phyloP scores from a whole-genome alignment of 768 basidiomycete species.

The Tylopilus rubrobrunneus region DNA sequence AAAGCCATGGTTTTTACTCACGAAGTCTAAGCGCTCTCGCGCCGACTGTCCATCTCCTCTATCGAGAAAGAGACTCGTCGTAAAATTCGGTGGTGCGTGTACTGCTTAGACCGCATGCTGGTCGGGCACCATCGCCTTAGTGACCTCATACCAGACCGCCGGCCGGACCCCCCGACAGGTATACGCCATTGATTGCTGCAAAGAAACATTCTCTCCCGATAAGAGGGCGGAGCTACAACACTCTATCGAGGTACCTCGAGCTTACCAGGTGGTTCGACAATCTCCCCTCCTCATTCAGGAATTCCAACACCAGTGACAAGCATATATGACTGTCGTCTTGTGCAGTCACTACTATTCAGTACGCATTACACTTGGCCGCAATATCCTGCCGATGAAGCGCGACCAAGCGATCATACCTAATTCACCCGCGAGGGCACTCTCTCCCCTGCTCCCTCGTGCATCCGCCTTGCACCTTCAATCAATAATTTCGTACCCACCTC shows the following conservation, averaged over 20 bases:
- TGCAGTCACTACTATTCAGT: constrained; percentile 90
- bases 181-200: constrained; percentile 76
- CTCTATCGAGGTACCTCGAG: constrained; percentile 71
- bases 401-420: constrained; percentile 66
- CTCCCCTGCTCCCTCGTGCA: constrained; percentile 77
- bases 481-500: constrained; percentile 80
- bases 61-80: constrained; percentile 86
- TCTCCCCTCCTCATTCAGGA: constrained; percentile 71
- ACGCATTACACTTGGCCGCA: constrained; percentile 82
- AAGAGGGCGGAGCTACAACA: constrained; percentile 72
- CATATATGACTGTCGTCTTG: constrained; percentile 85
- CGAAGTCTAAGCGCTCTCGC: constrained; percentile 62
- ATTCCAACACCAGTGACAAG: constrained; percentile 65
- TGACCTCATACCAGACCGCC: constrained; percentile 78
- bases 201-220: constrained; percentile 68
- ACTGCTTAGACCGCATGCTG: constrained; percentile 87
- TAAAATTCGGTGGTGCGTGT: constrained; percentile 95
- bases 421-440: constrained; percentile 76
- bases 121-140: constrained; percentile 76
- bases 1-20: constrained; percentile 13
- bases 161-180: constrained; percentile 80
- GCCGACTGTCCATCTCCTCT: constrained; percentile 61
- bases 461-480: constrained; percentile 80
- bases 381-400: constrained; percentile 75
- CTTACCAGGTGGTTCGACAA: constrained; percentile 83